A percentile compares a stretch with the other conserved stretches of the same genome.
These are phyloP conservation scores for Saxophila tyrrhenica DNA, from an alignment of 495 filamentous ascomycete species.

Conservation along the genomic window DNA sequence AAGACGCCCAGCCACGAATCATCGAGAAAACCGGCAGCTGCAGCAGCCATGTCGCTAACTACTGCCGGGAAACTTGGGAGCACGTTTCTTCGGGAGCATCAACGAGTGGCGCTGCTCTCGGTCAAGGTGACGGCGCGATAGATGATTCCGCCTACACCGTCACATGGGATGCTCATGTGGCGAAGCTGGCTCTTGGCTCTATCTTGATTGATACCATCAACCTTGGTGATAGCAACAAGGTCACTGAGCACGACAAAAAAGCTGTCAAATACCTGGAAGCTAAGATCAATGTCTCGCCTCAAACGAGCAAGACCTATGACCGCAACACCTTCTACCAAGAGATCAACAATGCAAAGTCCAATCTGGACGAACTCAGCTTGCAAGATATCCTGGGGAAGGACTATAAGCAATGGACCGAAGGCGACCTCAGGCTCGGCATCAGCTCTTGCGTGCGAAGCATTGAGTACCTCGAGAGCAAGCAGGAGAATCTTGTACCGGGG, in stretches of 20 bases:
- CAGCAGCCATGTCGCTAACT: slow-evolving; percentile 59
- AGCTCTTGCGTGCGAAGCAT: slow-evolving; percentile 61
- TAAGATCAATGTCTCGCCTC: slow-evolving; percentile 32
- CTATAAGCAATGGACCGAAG: slow-evolving; percentile 80
- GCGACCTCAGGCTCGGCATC: slow-evolving; percentile 53
- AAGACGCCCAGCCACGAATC: slow-evolving; percentile 42
- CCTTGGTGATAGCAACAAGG: slow-evolving; percentile 56
- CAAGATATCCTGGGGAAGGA: slow-evolving; percentile 76
- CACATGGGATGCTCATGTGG: slow-evolving; percentile 48
- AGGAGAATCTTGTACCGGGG: slow-evolving; percentile 27
- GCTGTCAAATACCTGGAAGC: slow-evolving; percentile 56
- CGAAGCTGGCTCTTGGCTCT: slow-evolving; percentile 65
- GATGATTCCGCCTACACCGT: slow-evolving; percentile 25
- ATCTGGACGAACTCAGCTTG: slow-evolving; percentile 54
- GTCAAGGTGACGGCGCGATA: slow-evolving; percentile 16
- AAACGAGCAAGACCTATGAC: slow-evolving; percentile 37
- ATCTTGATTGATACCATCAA: slow-evolving; percentile 80
- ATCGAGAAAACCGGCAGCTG: slow-evolving; percentile 66
- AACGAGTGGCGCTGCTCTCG: slow-evolving; percentile 25
- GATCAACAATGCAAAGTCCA: slow-evolving; percentile 56
- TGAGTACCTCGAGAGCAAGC: slow-evolving; percentile 48
- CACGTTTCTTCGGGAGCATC: slow-evolving; percentile 23
- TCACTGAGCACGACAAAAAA: slow-evolving; percentile 53
- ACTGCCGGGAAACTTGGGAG: slow-evolving; percentile 50
- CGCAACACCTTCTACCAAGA: slow-evolving; percentile 48